Percentiles rank a stretch among this genome's conserved stretches.
These are phyloP conservation scores for Trypanosoma melophagium DNA, from an alignment of 208 protist genomes.

Conservation along the genomic window DNA sequence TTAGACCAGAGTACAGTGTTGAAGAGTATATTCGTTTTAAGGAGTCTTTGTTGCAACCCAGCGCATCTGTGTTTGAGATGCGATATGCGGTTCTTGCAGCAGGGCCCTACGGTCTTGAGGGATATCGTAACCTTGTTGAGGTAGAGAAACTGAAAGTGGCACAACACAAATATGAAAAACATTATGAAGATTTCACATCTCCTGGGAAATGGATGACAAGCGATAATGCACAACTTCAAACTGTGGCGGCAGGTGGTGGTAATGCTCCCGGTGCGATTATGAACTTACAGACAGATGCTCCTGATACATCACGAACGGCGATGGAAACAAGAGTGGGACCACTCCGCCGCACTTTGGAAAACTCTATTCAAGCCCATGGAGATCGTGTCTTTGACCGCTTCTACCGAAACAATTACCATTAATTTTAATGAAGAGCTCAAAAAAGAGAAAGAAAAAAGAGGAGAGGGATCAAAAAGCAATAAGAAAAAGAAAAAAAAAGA, in stretches of 20 bases:
- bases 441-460: constrained; percentile 7
- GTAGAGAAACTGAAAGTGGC: constrained; percentile 87
- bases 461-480: constrained; percentile 2
- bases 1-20: constrained; percentile 87
- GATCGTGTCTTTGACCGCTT: constrained; percentile 82
- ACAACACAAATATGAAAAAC: constrained; percentile 89
- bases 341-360: constrained; percentile 48
- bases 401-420: constrained; percentile 86
- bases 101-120: constrained; percentile 52
- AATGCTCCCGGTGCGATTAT: constrained; percentile 67
- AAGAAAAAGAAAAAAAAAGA: constrained; percentile 3
- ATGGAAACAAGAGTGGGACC: constrained; percentile 77
- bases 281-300: constrained; percentile 62
- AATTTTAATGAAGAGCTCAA: background rate
- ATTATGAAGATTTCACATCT: constrained; percentile 84
- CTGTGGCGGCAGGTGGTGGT: constrained; percentile 63
- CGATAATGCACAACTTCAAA: constrained; percentile 77
- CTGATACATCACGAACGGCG: constrained; percentile 33
- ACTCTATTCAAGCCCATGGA: constrained; percentile 76
- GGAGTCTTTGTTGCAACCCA: constrained; percentile 84
- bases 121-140: constrained; percentile 80
- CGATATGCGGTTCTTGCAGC: constrained; percentile 76
- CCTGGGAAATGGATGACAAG: constrained; percentile 81
- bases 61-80: constrained; percentile 83
- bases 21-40: constrained; percentile 91